Percentiles rank a stretch among this genome's conserved stretches.
Evolutionary conservation across 306 rosid genomes (phyloP).

Genomic region (Ochetophila trinervis): DNA sequence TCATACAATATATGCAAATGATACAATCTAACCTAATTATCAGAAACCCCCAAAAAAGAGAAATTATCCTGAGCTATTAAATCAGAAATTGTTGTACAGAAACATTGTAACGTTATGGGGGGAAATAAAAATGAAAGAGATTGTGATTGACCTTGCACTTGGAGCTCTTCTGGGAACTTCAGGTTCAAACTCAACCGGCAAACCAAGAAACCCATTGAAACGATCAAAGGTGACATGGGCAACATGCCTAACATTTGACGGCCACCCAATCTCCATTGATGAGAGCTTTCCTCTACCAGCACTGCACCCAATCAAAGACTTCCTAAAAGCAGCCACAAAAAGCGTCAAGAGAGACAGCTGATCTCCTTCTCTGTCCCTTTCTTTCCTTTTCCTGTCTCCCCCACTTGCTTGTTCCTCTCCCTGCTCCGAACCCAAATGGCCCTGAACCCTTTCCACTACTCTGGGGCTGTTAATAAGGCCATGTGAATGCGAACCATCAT

Average conservation of each 20-base stretch:
- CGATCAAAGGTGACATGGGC: conserved; percentile 98
- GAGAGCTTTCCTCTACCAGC: conserved; percentile 37
- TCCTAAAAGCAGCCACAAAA: conserved; percentile 71
- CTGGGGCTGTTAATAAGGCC: conserved; percentile 50
- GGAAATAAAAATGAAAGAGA: background rate
- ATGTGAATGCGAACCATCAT: conserved; percentile 56
- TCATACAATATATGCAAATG: too few relatives aligned
- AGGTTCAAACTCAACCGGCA: conserved; percentile 94
- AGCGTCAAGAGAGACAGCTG: conserved; percentile 72
- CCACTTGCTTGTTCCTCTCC: conserved; percentile 25
- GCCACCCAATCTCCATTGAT: conserved; percentile 97
- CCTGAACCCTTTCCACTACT: conserved; percentile 32
- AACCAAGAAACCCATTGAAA: conserved; percentile 93
- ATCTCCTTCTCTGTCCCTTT: conserved; percentile 69
- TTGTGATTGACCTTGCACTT: conserved; percentile 71
- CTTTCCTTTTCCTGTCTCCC: conserved; percentile 44
- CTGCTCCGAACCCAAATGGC: conserved; percentile 31
- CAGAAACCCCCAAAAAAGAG: background rate
- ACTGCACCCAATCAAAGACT: conserved; percentile 74
- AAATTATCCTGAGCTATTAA: background rate
- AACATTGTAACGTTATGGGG: background rate
- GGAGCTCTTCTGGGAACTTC: conserved; percentile 92
- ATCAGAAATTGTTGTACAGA: background rate
- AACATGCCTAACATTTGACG: conserved; percentile 85
- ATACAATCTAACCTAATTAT: background rate